A percentile compares a stretch with the other conserved stretches of the same genome.
Conservation (phyloP, 495 filamentous ascomycete genomes). For the Lasiosphaeria miniovina region DNA sequence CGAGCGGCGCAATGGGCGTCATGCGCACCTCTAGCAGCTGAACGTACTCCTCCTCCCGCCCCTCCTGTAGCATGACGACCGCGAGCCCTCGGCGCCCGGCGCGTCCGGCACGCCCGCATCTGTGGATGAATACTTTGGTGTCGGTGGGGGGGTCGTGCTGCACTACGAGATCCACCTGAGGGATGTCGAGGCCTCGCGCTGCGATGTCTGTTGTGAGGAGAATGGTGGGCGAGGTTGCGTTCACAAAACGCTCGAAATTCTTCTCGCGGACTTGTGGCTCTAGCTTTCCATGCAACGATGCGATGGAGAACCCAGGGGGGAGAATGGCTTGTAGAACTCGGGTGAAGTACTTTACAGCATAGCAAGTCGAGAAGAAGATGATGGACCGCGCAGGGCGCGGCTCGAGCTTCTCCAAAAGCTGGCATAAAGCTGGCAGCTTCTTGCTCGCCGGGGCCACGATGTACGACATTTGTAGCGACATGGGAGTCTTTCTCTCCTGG, state of each 20-base stretch:
- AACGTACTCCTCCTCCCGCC: slow-evolving; percentile 84
- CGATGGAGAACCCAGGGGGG: slow-evolving; percentile 58
- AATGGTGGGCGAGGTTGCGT: slow-evolving; percentile 63
- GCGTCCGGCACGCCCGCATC: slow-evolving; percentile 87
- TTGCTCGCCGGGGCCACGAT: slow-evolving; percentile 67
- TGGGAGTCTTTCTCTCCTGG: slow-evolving; percentile 85
- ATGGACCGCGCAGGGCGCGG: slow-evolving; percentile 82
- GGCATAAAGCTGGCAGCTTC: slow-evolving; percentile 70
- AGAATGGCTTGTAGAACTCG: slow-evolving; percentile 68
- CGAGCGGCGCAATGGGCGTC: slow-evolving; percentile 72
- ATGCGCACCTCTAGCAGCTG: slow-evolving; percentile 83
- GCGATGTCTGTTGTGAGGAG: slow-evolving; percentile 66
- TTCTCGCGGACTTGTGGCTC: slow-evolving; percentile 59
- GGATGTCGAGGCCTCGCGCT: slow-evolving; percentile 88
- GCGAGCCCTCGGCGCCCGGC: slow-evolving; percentile 84
- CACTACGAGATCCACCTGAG: slow-evolving; percentile 88
- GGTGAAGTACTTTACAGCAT: slow-evolving; percentile 90
- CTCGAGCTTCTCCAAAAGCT: slow-evolving; percentile 64
- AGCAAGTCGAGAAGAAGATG: slow-evolving; percentile 90
- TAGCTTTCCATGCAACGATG: slow-evolving; percentile 91
- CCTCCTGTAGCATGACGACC: slow-evolving; percentile 77
- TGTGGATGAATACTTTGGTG: slow-evolving; percentile 92
- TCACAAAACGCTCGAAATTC: slow-evolving; percentile 52
- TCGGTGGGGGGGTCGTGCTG: slow-evolving; percentile 90
- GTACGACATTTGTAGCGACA: slow-evolving; percentile 87